Percentiles rank a stretch among this genome's conserved stretches.
phyloP scores from a whole-genome alignment of 2,329 filamentous ascomycete genomes.

The Aureobasidium sp. region DNA sequence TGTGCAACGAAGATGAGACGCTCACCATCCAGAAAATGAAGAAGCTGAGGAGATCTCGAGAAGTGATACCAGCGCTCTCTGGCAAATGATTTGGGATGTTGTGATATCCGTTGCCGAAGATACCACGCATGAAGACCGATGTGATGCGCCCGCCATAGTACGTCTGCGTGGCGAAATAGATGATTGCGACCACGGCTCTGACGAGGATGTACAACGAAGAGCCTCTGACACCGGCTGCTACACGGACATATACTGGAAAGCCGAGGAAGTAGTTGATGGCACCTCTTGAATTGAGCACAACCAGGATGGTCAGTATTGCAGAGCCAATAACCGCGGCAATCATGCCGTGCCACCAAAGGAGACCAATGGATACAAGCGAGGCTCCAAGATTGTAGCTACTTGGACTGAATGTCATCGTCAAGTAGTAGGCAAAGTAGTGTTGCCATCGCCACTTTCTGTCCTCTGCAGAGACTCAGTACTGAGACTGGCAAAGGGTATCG shows the following conservation, averaged over 20 bases:
- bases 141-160: conserved; percentile 4
- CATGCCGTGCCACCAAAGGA: conserved; percentile 1
- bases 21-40: conserved; percentile 3
- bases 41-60: not conserved
- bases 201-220: not conserved
- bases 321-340: not conserved
- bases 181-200: not conserved
- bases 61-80: not conserved
- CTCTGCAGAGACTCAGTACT: not conserved
- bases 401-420: conserved; percentile 1
- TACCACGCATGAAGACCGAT: not conserved
- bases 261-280: not conserved
- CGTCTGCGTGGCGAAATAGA: conserved; percentile 1
- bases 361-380: not conserved
- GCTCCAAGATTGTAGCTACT: conserved; percentile 3
- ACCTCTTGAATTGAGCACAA: not conserved
- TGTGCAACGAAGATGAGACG: not conserved
- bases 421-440: conserved; percentile 1
- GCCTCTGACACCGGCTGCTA: conserved; percentile 1
- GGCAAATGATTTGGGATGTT: conserved; percentile 4
- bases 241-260: not conserved
- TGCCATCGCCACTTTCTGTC: conserved; percentile 1
- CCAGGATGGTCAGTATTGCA: not conserved
- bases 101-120: conserved; percentile 1
- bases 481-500: too few relatives aligned